Evolutionary conservation across 768 basidiomycete species (phyloP).

Genomic region (Ramaria sp.): DNA sequence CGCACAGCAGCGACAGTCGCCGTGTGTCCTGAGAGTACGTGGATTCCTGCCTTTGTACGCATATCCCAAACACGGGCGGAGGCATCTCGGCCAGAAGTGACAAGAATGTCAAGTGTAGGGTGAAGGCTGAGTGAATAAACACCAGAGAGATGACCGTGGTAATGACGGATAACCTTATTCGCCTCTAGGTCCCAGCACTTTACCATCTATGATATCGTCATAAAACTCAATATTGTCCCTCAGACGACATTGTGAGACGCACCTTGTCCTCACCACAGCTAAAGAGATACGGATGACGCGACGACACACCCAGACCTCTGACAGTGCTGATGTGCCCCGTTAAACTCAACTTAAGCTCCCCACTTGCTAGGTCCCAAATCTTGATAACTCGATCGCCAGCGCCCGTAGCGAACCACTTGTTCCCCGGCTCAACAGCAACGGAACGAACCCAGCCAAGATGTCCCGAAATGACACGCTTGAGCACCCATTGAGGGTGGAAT

Average conservation of each 20-base stretch:
- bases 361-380: constrained; percentile 96
- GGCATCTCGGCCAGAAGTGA: constrained; percentile 92
- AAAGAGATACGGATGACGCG: constrained; percentile 93
- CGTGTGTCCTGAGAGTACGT: constrained; percentile 87
- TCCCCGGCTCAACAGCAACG: constrained; percentile 94
- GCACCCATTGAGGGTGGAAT: constrained; percentile 95
- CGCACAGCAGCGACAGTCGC: constrained; percentile 93
- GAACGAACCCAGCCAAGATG: constrained; percentile 97
- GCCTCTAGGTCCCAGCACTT: constrained; percentile 99
- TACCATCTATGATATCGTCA: constrained; percentile 63
- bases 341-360: constrained; percentile 92
- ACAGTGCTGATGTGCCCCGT: constrained; percentile 98
- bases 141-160: constrained; percentile 96
- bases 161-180: constrained; percentile 98
- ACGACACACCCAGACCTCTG: constrained; percentile 83
- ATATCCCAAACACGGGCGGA: constrained; percentile 99
- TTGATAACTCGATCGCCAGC: constrained; percentile 98
- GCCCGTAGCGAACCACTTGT: constrained; percentile 97
- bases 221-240: neutral
- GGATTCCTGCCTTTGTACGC: constrained; percentile 94
- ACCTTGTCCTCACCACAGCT: constrained; percentile 98
- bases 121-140: constrained; percentile 92
- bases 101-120: constrained; percentile 90
- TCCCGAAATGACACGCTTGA: constrained; percentile 91
- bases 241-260: constrained; percentile 13